Evolutionary conservation across 768 basidiomycete genomes (phyloP).

Genomic region (Amanita pseudoporphyria): DNA sequence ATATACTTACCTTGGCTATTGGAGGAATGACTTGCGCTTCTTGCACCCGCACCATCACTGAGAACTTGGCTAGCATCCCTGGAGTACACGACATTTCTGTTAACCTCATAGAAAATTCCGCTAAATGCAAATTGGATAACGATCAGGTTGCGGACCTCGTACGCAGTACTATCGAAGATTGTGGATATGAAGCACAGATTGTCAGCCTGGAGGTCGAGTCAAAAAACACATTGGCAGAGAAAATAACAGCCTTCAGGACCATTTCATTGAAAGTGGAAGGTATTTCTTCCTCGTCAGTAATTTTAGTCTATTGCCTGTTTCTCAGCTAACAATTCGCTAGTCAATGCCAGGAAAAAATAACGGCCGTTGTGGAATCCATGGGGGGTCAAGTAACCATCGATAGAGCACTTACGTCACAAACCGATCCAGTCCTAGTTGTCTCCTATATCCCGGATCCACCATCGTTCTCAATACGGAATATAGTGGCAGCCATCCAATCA

Average conservation of each 20-base stretch:
- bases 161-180: slow-evolving; percentile 33
- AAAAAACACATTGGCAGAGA: not conserved
- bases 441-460: slow-evolving; percentile 44
- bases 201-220: slow-evolving; percentile 23
- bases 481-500: slow-evolving; percentile 36
- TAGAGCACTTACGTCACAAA: slow-evolving; percentile 28
- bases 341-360: slow-evolving; percentile 44
- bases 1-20: slow-evolving; percentile 33
- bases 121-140: slow-evolving; percentile 33
- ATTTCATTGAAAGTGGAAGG: slow-evolving; percentile 53
- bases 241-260: slow-evolving; percentile 12
- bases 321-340: slow-evolving; percentile 5
- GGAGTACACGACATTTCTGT: slow-evolving; percentile 46
- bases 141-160: slow-evolving; percentile 25
- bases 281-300: slow-evolving; percentile 50
- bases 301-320: not conserved
- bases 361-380: slow-evolving; percentile 27
- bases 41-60: slow-evolving; percentile 48
- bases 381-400: slow-evolving; percentile 25
- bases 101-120: slow-evolving; percentile 52
- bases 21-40: slow-evolving; percentile 74
- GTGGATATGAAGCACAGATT: slow-evolving; percentile 34
- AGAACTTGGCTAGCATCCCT: slow-evolving; percentile 35
- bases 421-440: slow-evolving; percentile 36
- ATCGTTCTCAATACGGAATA: slow-evolving; percentile 53